These are phyloP conservation scores for Mucor indicus DNA, from an alignment of 371 early-diverging fungal species.

Conservation along the genomic window DNA sequence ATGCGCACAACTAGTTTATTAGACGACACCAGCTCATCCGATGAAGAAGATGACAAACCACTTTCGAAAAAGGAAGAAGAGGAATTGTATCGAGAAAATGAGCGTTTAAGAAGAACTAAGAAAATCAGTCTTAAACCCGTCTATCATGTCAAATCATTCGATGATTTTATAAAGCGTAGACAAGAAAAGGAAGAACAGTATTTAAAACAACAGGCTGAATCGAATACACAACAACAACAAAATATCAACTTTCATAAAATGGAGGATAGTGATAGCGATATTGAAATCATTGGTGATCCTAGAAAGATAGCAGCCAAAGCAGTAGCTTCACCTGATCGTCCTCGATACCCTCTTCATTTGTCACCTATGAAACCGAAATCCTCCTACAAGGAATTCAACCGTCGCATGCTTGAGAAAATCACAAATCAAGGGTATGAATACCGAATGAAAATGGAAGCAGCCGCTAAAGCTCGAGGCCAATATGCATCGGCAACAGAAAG, in stretches of 20 bases:
- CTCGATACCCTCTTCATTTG: background rate
- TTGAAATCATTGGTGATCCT: constrained; percentile 10
- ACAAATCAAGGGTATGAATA: constrained; percentile 26
- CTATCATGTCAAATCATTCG: constrained; percentile 13
- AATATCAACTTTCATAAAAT: background rate
- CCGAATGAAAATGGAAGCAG: constrained; percentile 31
- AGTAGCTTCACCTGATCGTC: constrained; percentile 8
- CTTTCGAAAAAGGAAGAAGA: constrained; percentile 10
- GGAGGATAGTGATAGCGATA: constrained; percentile 19
- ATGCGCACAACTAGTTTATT: constrained; percentile 11
- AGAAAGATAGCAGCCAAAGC: background rate
- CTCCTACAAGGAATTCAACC: constrained; percentile 24
- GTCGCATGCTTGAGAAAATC: constrained; percentile 21
- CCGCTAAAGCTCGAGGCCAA: constrained; percentile 29
- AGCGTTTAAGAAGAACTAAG: constrained; percentile 10
- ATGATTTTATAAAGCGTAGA: constrained; percentile 7
- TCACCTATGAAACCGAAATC: constrained; percentile 10
- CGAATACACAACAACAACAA: background rate
- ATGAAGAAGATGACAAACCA: background rate
- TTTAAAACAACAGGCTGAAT: background rate
- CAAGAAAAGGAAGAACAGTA: background rate
- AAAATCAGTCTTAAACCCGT: constrained; percentile 10
- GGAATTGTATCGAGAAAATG: constrained; percentile 19
- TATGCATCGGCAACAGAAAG: constrained; percentile 36
- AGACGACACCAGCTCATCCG: constrained; percentile 2